Evolutionary conservation across 306 rosid species (phyloP), one percentile per base, ranked within the genome.

Genomic region (Ochetophila trinervis): DNA sequence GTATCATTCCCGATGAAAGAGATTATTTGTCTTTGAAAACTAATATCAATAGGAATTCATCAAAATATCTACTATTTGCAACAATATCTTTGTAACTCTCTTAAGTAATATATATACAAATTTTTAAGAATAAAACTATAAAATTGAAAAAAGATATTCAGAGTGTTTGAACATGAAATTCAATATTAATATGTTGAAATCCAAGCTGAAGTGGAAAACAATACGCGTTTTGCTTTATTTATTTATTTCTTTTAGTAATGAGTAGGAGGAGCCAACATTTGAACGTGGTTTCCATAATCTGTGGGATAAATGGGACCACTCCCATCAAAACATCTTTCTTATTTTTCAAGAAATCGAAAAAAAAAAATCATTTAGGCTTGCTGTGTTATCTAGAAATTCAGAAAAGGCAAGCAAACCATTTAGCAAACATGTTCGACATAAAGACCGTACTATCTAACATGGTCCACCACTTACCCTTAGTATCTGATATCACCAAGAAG

Each of bases 401-500:
- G 37, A 48, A 63, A 65, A 27, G 59, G 62, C 49, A 60, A n/a
- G 32, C 27, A 32, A 11, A 51, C 42, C 20, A 45, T 61, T 8
- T n/a, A 15, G 51, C 2, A 23, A 53, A 67, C 17, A 40, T 40
- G 45, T 40, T 40, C 12, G 12, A 37, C 44, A 37, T 27, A 27
- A 0, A 1, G 44, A 37, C 44, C 44, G 8, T 4, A 27, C 4
- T 40, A 40, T 40, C 45, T 27, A 62, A 15, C 52, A 24, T 40
- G 68, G 54, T 34, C 68, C 61, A 37, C 74, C 37, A 59, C 6
- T 16, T 14, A n/a, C n/a, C n/a, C n/a, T n/a, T n/a, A n/a, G n/a
- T n/a, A n/a, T n/a, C n/a, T n/a, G n/a, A n/a, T n/a, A n/a, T n/a
- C n/a, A n/a, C n/a, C n/a, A n/a, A n/a, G n/a, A n/a, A n/a, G n/a